A percentile compares a stretch with the other conserved stretches of the same genome.
phyloP scores from a whole-genome alignment of 1,284 basidiomycete species.

The Xerocomus amazonicus region DNA sequence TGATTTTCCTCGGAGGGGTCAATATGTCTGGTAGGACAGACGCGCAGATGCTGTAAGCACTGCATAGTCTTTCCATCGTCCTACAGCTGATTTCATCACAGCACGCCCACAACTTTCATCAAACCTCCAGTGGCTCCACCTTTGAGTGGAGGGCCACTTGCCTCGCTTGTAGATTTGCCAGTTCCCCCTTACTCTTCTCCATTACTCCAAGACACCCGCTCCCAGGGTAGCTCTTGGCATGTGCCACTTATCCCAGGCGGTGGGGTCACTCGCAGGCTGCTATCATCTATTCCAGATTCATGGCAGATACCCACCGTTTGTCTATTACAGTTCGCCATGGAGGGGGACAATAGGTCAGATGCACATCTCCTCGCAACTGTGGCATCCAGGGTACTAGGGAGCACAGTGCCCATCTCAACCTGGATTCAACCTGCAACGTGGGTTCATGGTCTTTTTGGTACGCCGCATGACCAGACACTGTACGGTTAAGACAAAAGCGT shows the following conservation, averaged over 20 bases:
- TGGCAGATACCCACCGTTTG: conserved; percentile 57
- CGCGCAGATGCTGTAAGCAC: conserved; percentile 67
- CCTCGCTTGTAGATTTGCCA: conserved; percentile 39
- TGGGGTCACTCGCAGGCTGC: conserved; percentile 64
- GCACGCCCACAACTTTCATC: conserved; percentile 60
- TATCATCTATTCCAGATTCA: conserved; percentile 49
- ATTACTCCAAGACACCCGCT: conserved; percentile 33
- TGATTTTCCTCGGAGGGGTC: conserved; percentile 69
- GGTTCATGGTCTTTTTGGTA: conserved; percentile 66
- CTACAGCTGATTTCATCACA: conserved; percentile 33
- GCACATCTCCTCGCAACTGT: conserved; percentile 59
- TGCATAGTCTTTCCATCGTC: conserved; percentile 37
- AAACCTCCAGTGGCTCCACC: conserved; percentile 39
- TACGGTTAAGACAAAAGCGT: conserved; percentile 46
- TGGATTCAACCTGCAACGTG: conserved; percentile 67
- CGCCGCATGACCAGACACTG: conserved; percentile 65
- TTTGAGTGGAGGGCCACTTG: conserved; percentile 39
- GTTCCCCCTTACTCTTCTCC: conserved; percentile 52
- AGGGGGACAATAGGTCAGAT: conserved; percentile 77
- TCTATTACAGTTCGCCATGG: conserved; percentile 65
- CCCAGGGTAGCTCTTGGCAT: conserved; percentile 29
- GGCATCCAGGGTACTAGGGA: conserved; percentile 46
- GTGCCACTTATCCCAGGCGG: conserved; percentile 71
- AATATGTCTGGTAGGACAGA: conserved; percentile 72
- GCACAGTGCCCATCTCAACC: conserved; percentile 27